Evolutionary conservation across 495 filamentous ascomycete species (phyloP).

Genomic region (Aspergillus diversus): DNA sequence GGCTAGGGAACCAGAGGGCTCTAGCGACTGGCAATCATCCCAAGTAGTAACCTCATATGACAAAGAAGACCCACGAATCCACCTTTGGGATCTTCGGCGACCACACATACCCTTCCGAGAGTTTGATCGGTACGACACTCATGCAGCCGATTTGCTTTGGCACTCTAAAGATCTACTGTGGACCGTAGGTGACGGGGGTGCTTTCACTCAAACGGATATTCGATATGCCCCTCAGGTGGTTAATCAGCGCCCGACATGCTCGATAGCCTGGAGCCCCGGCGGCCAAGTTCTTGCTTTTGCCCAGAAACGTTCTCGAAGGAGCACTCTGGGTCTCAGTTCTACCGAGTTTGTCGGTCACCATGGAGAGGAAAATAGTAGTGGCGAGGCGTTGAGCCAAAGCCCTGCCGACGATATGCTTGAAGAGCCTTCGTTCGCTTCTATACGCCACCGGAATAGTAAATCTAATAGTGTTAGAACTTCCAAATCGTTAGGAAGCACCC

Average conservation of each 20-base stretch:
- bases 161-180: constrained; percentile 87
- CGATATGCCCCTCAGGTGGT: constrained; percentile 79
- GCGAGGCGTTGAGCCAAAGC: constrained; percentile 62
- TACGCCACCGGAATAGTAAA: constrained; percentile 46
- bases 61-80: constrained; percentile 68
- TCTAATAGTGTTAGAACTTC: constrained; percentile 36
- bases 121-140: constrained; percentile 71
- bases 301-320: constrained; percentile 51
- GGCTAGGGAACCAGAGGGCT: constrained; percentile 66
- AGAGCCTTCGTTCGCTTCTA: constrained; percentile 59
- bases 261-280: constrained; percentile 51
- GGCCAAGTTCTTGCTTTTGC: constrained; percentile 52
- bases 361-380: constrained; percentile 39
- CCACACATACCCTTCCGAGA: constrained; percentile 86
- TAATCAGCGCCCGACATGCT: constrained; percentile 55
- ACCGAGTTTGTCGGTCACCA: constrained; percentile 37
- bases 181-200: constrained; percentile 83
- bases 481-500: constrained; percentile 56
- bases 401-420: constrained; percentile 67
- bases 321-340: constrained; percentile 37
- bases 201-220: constrained; percentile 87
- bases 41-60: constrained; percentile 72
- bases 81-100: constrained; percentile 91
- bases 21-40: constrained; percentile 66
- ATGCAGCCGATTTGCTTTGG: constrained; percentile 84